phyloP scores from a whole-genome alignment of 306 rosid species.

The Geum urbanum region DNA sequence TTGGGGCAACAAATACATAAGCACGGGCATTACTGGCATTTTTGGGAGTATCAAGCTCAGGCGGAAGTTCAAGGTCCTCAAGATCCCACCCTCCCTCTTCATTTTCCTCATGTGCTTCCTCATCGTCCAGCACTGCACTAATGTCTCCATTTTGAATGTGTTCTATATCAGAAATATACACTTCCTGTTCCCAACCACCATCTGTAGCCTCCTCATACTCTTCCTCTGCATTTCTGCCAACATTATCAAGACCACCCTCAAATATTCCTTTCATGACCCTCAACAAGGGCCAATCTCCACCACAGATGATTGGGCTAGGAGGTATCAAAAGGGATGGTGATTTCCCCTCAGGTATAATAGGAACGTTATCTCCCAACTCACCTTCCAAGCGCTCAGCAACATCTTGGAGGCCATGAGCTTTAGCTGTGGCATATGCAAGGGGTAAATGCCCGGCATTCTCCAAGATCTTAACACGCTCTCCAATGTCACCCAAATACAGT shows the following conservation, averaged over 20 bases:
- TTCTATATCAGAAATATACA: slow-evolving; percentile 59
- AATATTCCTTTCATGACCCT: slow-evolving; percentile 74
- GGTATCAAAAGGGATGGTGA: slow-evolving; percentile 63
- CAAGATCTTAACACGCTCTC: slow-evolving; percentile 71
- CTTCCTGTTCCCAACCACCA: slow-evolving; percentile 67
- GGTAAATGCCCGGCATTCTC: slow-evolving; percentile 80
- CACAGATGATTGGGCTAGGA: slow-evolving; percentile 57
- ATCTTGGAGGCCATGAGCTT: slow-evolving; percentile 66
- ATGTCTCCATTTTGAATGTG: slow-evolving; percentile 62
- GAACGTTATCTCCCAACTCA: slow-evolving; percentile 70
- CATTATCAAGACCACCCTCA: slow-evolving; percentile 63
- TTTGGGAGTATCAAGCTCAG: slow-evolving; percentile 69
- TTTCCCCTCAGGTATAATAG: slow-evolving; percentile 58
- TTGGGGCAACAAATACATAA: slow-evolving; percentile 67
- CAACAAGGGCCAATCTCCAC: slow-evolving; percentile 83
- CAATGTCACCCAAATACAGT: slow-evolving; percentile 68
- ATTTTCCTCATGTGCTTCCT: slow-evolving; percentile 49
- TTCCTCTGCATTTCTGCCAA: slow-evolving; percentile 39
- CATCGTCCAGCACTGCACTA: slow-evolving; percentile 47
- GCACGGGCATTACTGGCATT: slow-evolving; percentile 39
- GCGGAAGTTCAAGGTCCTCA: slow-evolving; percentile 77
- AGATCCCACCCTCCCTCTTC: slow-evolving; percentile 80
- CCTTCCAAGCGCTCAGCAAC: slow-evolving; percentile 64
- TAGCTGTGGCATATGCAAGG: slow-evolving; percentile 70
- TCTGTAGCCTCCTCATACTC: slow-evolving; percentile 65